Conservation (phyloP, 495 filamentous ascomycete genomes). For the Chaetomium fimeti region DNA sequence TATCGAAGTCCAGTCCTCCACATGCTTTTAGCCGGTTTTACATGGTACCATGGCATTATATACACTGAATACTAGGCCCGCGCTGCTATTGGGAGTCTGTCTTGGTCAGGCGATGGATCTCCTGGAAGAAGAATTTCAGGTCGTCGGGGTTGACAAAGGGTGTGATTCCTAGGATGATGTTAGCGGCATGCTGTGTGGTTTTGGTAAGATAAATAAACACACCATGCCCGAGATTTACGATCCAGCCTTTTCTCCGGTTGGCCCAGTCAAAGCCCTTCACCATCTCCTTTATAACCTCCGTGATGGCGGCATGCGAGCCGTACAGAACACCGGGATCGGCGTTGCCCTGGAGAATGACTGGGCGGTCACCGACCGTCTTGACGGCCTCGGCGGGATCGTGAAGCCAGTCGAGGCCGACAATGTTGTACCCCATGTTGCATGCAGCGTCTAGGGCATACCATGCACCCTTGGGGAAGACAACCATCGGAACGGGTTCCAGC, state of each 20-base stretch:
- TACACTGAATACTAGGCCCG: neutral
- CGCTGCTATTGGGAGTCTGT: conserved; percentile 21
- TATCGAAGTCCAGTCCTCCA: neutral
- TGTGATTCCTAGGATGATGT: conserved; percentile 65
- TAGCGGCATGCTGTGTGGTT: conserved; percentile 17
- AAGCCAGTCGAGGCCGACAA: conserved; percentile 92
- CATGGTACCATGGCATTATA: conserved; percentile 12
- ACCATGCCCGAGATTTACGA: conserved; percentile 92
- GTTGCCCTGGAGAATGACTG: conserved; percentile 84
- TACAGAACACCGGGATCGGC: conserved; percentile 93
- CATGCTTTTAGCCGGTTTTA: neutral
- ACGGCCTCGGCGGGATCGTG: conserved; percentile 84
- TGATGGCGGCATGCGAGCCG: conserved; percentile 76
- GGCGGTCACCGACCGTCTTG: conserved; percentile 67
- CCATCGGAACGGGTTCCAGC: conserved; percentile 85
- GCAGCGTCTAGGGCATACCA: conserved; percentile 90
- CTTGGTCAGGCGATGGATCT: conserved; percentile 70
- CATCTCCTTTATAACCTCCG: conserved; percentile 75
- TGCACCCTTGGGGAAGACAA: conserved; percentile 99
- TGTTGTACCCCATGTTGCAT: conserved; percentile 85
- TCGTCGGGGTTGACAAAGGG: conserved; percentile 91
- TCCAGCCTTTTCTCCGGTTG: conserved; percentile 58
- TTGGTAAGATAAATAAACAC: conserved; percentile 30
- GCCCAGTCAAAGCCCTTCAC: conserved; percentile 71
- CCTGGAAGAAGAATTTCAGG: conserved; percentile 88